Base-by-base conservation (phyloP, 2,329 filamentous ascomycete genomes). In the Alternaria sp. region DNA sequence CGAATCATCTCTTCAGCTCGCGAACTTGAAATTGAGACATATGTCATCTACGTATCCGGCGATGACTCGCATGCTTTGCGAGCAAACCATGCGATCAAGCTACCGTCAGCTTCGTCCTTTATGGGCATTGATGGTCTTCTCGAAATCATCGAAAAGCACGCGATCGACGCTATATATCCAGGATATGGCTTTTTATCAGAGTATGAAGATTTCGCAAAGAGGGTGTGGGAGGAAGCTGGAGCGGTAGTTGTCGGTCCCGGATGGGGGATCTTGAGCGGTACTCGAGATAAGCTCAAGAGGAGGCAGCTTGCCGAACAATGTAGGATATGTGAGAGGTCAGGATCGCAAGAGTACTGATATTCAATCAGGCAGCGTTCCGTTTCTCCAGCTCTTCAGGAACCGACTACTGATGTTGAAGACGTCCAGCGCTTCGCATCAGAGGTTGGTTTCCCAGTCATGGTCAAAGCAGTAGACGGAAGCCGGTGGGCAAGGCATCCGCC, bases 381-480 rank as follows among this genome's bases (percentile, higher is more conserved):
- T 0, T 71, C 84, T 21, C 80, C 81, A 26, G 84, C 83, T 3
- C 75, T 85, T 55, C 72, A 69, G 4, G 73, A 67, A 0, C 78
- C 84, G 0, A 84, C 83, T 0, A 75, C 72, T 8, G 72, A 71
- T 14, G 63, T 82, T 1, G 73, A 78, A 26, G 76, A 81, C 5
- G 79, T 85, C 4, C 70, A 73, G 3, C 41, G 53, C 0, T 93
- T 93, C 67, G 93, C 91, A 73, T 82, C 69, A 3, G 46, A 75
- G 23, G 76, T 80, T 13, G 83, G 83, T 1, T 83, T 82, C 42
- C 85, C 85, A 0, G 78, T 87, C 41, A 86, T 88, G 83, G 77
- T 88, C 42, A 89, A 89, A 67, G 86, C 86, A n/a, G 83, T 88
- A 3, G 86, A 88, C 69, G 86, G 86, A 2, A 86, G 86, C 13